Conservation (phyloP, 148 eudicot genomes). For the Simmondsia chinensis region DNA sequence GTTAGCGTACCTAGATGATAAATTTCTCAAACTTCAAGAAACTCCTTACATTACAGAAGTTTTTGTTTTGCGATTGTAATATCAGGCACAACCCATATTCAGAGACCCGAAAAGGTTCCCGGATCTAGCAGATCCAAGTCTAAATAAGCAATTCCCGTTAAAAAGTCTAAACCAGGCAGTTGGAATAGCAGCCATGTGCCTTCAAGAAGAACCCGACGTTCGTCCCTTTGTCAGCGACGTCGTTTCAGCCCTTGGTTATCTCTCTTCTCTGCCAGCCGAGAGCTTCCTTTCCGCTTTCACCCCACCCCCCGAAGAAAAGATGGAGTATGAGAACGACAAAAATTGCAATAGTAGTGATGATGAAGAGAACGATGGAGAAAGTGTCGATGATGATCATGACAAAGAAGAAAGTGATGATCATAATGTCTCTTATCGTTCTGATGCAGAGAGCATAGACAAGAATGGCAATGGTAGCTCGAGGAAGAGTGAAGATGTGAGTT, state of each 20-base stretch:
- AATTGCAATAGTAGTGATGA: slow-evolving; percentile 1
- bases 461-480: no score
- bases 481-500: slow-evolving; percentile 12
- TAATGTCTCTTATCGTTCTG: slow-evolving; percentile 12
- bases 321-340: slow-evolving; percentile 19
- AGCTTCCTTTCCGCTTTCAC: slow-evolving; percentile 4
- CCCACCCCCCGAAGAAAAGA: slow-evolving; percentile 31
- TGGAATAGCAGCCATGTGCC: slow-evolving; percentile 82
- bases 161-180: slow-evolving; percentile 76
- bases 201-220: slow-evolving; percentile 60
- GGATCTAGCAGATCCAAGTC: slow-evolving; percentile 67
- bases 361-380: slow-evolving; percentile 11
- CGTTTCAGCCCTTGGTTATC: slow-evolving; percentile 53
- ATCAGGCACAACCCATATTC: slow-evolving; percentile 76
- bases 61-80: slow-evolving; percentile 8
- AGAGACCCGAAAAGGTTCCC: slow-evolving; percentile 59
- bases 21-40: no score
- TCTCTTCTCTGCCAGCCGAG: slow-evolving; percentile 24
- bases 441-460: slow-evolving; percentile 6
- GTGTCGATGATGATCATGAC: slow-evolving; percentile 1
- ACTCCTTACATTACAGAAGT: no score
- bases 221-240: slow-evolving; percentile 71
- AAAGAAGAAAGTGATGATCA: slow-evolving; percentile 10
- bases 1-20: no score
- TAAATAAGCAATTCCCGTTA: slow-evolving; percentile 32